These are phyloP conservation scores for Venturia oleaginea DNA, from an alignment of 2,329 filamentous ascomycete genomes.

Conservation along the genomic window DNA sequence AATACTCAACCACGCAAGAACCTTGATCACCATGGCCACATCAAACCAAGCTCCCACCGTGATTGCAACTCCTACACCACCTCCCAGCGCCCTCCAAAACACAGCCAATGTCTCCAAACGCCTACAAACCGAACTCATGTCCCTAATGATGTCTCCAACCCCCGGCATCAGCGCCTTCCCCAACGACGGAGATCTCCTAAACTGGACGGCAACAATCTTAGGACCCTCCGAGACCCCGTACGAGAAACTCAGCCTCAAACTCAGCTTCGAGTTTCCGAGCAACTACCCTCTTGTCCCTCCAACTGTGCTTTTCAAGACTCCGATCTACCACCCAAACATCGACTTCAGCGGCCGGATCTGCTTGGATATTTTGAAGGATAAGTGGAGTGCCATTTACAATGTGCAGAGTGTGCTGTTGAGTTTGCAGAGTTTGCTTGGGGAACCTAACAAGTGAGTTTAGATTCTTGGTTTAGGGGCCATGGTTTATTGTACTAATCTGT, in stretches of 20 bases:
- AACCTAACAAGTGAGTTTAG: constrained; percentile 85
- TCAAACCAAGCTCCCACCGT: constrained; percentile 9
- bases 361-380: constrained; percentile 96
- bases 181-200: constrained; percentile 79
- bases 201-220: constrained; percentile 89
- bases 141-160: constrained; percentile 91
- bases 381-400: constrained; percentile 98
- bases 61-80: background rate
- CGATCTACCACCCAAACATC: constrained; percentile 98
- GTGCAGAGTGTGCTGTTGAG: constrained; percentile 88
- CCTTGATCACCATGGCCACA: constrained; percentile 2
- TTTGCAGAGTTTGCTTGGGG: constrained; percentile 86
- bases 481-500: background rate
- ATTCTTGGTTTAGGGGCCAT: background rate
- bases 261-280: constrained; percentile 78
- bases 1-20: background rate
- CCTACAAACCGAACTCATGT: constrained; percentile 95
- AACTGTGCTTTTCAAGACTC: constrained; percentile 92
- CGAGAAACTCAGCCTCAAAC: constrained; percentile 78
- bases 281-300: constrained; percentile 92
- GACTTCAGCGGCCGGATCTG: constrained; percentile 97
- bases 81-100: constrained; percentile 15
- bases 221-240: constrained; percentile 91
- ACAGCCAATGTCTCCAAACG: constrained; percentile 40
- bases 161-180: constrained; percentile 94